These are phyloP conservation scores for Botrytis elliptica DNA, from an alignment of 2,329 filamentous ascomycete genomes.

Conservation along the genomic window DNA sequence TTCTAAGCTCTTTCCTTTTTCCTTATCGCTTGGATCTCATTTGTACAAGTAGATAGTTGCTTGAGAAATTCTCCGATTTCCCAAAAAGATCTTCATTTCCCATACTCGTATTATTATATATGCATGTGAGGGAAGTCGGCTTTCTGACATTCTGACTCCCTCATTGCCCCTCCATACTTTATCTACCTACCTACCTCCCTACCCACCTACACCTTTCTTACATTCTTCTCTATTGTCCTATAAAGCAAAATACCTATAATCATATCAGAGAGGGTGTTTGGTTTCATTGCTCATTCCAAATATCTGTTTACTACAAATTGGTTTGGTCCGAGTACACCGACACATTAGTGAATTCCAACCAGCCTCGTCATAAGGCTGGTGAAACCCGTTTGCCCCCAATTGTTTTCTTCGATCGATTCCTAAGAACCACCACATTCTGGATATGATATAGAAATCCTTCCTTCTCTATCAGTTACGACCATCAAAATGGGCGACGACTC, in stretches of 20 bases:
- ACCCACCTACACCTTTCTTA: not conserved
- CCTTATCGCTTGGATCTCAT: slow-evolving; percentile 1
- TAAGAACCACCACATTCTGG: not conserved
- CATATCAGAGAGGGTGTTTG: not conserved
- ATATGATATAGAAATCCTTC: slow-evolving; percentile 5
- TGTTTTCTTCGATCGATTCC: not conserved
- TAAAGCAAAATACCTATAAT: not conserved
- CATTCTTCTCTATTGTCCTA: not conserved
- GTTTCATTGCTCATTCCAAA: not conserved
- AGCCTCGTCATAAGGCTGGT: slow-evolving; percentile 9
- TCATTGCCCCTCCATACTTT: not conserved
- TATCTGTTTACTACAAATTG: not conserved
- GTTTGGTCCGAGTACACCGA: not conserved
- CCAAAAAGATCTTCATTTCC: not conserved
- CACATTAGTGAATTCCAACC: not conserved
- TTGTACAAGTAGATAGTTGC: not conserved
- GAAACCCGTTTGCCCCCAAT: not conserved
- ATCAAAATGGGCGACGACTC: slow-evolving; percentile 6
- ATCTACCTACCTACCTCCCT: not conserved
- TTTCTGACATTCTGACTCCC: slow-evolving; percentile 8
- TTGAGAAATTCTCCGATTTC: not conserved
- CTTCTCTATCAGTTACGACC: not conserved
- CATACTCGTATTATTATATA: not conserved
- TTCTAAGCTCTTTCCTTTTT: not conserved
- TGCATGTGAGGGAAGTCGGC: not conserved